phyloP scores from a whole-genome alignment of 176 grass and related monocot species.

The Coix lacrymajobi region DNA sequence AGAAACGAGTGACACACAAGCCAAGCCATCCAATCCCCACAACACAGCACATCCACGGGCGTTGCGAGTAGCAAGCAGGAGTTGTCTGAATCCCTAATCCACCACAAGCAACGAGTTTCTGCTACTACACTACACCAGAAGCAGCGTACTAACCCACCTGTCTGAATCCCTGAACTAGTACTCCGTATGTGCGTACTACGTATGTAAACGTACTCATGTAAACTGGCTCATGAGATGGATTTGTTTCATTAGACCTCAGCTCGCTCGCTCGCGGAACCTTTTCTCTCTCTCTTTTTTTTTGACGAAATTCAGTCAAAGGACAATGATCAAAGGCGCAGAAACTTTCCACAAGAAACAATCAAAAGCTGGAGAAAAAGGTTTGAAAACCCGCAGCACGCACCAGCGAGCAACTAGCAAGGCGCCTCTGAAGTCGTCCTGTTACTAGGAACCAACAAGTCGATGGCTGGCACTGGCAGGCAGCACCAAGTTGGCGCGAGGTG shows the following conservation, averaged over 20 bases:
- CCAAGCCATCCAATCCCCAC: not conserved
- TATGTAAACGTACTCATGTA: too few species aligned
- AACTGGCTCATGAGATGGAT: not conserved
- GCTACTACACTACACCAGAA: not conserved
- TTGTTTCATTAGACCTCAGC: not conserved
- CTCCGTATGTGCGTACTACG: too few species aligned
- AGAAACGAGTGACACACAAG: conserved; percentile 6
- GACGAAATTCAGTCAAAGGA: not conserved
- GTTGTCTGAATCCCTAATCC: not conserved
- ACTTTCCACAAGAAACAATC: conserved; percentile 17
- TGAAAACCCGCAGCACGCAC: not conserved
- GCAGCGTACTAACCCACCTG: not conserved
- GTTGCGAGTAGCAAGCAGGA: not conserved
- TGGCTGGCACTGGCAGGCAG: not conserved
- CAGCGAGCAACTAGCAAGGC: not conserved
- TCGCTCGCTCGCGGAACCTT: not conserved
- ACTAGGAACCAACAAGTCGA: conserved; percentile 6
- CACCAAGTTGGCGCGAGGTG: conserved; percentile 9
- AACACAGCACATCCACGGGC: not conserved
- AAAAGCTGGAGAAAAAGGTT: not conserved
- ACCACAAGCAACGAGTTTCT: too few species aligned
- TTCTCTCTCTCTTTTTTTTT: not conserved
- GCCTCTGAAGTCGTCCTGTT: not conserved
- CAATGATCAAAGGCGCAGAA: conserved; percentile 6
- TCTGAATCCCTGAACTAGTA: not conserved